Percentiles rank a stretch among this genome's conserved stretches.
Evolutionary conservation across 2,329 filamentous ascomycete species (phyloP).

Genomic region (Monosporascus sp.): DNA sequence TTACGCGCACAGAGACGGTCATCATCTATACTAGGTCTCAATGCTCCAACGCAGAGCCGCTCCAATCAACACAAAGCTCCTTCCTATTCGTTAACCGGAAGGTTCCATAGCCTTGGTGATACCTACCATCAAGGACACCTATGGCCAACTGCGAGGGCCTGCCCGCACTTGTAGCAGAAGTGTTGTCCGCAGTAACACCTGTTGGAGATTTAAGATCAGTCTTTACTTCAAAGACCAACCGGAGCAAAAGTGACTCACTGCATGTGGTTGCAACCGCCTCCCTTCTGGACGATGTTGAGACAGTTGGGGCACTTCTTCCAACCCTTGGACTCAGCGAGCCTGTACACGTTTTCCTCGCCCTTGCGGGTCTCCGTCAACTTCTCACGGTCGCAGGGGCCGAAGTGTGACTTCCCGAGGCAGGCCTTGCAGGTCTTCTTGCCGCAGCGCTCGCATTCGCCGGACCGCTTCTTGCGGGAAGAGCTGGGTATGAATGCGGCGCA

Average conservation of each 20-base stretch:
- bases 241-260: constrained; percentile 4
- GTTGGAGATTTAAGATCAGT: too few species aligned
- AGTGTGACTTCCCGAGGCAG: constrained; percentile 16
- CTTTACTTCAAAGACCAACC: too few species aligned
- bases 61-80: too few species aligned
- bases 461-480: constrained; percentile 1
- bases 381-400: constrained; percentile 9
- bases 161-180: constrained; percentile 16
- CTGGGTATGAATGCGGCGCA: constrained; percentile 11
- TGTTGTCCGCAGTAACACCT: constrained; percentile 14
- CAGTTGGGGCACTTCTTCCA: constrained; percentile 20
- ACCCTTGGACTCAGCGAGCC: constrained; percentile 7
- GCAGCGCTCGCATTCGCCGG: constrained; percentile 10
- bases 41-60: too few species aligned
- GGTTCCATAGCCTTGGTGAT: neutral
- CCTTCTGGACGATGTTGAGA: constrained; percentile 9
- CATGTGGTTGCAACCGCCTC: constrained; percentile 14
- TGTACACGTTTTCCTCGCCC: constrained; percentile 1
- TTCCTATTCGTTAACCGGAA: too few species aligned
- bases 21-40: too few species aligned
- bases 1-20: too few species aligned
- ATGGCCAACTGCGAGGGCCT: neutral
- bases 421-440: constrained; percentile 11
- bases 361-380: neutral
- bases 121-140: neutral